Base-by-base conservation (phyloP, 2,329 filamentous ascomycete genomes). In the Aureobasidium melanogenum region DNA sequence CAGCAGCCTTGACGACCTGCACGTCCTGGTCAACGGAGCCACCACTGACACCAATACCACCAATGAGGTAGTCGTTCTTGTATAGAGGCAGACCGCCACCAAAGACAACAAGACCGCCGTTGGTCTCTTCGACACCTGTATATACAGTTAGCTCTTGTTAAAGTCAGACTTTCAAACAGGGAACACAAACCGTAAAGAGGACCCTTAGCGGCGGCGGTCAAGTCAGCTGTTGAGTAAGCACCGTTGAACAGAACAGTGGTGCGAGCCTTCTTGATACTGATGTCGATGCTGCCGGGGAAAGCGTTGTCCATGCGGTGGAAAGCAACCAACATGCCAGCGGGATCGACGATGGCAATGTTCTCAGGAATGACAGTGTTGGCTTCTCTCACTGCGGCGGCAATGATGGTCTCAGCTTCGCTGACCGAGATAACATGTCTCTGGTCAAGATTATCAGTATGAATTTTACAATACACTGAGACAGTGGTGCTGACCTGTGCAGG, bases 291-390 rank as follows among this genome's bases (percentile, higher is more conserved):
- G 32, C 63, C 66, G 28, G 69, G 66, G 58, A 64, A 69, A 26
- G 68, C 66, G 58, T 69, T 69, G 62, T 70, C 69, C 66, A 68
- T 71, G n/a, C 68, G 65, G 24, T 69, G 63, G 63, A 71, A 69
- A 19, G 66, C 69, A 36, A 71, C 68, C 36, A 71, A 64, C 43
- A 66, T 61, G 22, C 64, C 65, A 4, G 65, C 66, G 19, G 68
- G 68, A 44, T 71, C 68, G 26, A 67, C 62, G 15, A 70, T 65
- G n/a, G 69, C 68, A 38, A 70, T 69, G 63, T 68, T 67, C 52
- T 67, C 65, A 14, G 67, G 65, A 2, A 68, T 63, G 39, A 65
- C 65, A 60, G 28, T 24, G n/a, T 32, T 62, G 60, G 61, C 51
- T 59, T 55, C 50, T 28, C 43, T 62, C 28, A 65, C 62, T 9